Percentiles rank a stretch among this genome's conserved stretches.
These are phyloP conservation scores for Fusarium burgessii DNA, from an alignment of 2,329 filamentous ascomycete genomes.

Conservation along the genomic window DNA sequence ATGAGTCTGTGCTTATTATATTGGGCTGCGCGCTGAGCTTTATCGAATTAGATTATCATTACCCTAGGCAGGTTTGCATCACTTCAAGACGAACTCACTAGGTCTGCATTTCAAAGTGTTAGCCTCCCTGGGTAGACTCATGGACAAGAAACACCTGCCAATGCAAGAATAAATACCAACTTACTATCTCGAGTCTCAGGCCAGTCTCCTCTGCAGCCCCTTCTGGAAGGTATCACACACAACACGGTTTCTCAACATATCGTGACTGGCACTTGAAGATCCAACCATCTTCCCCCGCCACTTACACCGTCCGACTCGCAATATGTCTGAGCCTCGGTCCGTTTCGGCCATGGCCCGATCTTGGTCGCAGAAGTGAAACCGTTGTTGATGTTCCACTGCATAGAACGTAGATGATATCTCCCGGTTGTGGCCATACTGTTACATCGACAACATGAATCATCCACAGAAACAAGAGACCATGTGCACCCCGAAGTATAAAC, in stretches of 20 bases:
- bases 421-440: conserved; percentile 5
- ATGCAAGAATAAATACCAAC: not conserved
- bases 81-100: not conserved
- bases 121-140: not conserved
- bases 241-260: conserved; percentile 1
- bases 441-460: conserved; percentile 2
- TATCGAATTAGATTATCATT: not conserved
- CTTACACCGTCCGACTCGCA: conserved; percentile 16
- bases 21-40: conserved; percentile 28
- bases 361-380: conserved; percentile 25
- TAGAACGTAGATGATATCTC: conserved; percentile 19
- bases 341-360: conserved; percentile 34
- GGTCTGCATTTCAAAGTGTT: not conserved
- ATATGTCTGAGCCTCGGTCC: conserved; percentile 31
- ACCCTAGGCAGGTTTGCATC: not conserved
- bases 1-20: not conserved
- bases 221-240: conserved; percentile 35
- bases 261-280: not conserved
- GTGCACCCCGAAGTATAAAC: conserved; percentile 4
- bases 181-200: conserved; percentile 8
- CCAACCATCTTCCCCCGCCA: conserved; percentile 9
- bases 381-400: conserved; percentile 17
- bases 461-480: not conserved
- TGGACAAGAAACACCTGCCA: not conserved
- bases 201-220: conserved; percentile 2